Evolutionary conservation across 176 grass and related monocot genomes (phyloP).

Genomic region (Melocanna baccifera): DNA sequence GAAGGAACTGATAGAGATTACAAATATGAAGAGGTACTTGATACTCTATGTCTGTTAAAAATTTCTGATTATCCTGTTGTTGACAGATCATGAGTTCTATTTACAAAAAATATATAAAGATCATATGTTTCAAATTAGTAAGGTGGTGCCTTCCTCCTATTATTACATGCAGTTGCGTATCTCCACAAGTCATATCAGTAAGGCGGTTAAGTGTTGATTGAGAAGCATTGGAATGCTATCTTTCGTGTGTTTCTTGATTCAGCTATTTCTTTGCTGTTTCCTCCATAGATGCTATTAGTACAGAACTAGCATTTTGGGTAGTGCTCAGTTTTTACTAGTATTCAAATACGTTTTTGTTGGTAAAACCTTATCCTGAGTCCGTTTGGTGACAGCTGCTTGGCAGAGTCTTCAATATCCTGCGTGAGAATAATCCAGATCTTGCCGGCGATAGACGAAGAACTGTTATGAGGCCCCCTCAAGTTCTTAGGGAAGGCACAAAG

Average conservation of each 20-base stretch:
- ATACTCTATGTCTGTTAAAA: neutral
- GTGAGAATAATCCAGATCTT: slow-evolving; percentile 98
- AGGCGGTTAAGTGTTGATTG: neutral
- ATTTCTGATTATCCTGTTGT: neutral
- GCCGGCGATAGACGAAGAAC: slow-evolving; percentile 95
- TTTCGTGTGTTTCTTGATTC: slow-evolving; percentile 12
- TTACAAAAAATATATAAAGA: neutral
- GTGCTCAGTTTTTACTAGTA: neutral
- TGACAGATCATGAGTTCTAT: neutral
- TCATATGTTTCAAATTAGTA: neutral
- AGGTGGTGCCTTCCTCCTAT: neutral
- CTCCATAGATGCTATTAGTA: neutral
- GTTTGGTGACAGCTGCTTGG: slow-evolving; percentile 62
- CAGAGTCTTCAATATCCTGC: slow-evolving; percentile 96
- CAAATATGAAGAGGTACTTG: slow-evolving; percentile 83
- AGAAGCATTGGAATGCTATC: neutral
- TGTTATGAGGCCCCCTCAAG: slow-evolving; percentile 97
- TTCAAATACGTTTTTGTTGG: slow-evolving; percentile 4
- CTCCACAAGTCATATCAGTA: neutral
- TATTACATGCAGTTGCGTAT: neutral
- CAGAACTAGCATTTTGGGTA: neutral
- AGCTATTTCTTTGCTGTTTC: neutral
- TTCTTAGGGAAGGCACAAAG: slow-evolving; percentile 98
- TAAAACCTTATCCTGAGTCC: slow-evolving; percentile 18
- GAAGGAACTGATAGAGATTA: slow-evolving; percentile 96